phyloP scores from a whole-genome alignment of 495 filamentous ascomycete species.

The Tuber calosporum region DNA sequence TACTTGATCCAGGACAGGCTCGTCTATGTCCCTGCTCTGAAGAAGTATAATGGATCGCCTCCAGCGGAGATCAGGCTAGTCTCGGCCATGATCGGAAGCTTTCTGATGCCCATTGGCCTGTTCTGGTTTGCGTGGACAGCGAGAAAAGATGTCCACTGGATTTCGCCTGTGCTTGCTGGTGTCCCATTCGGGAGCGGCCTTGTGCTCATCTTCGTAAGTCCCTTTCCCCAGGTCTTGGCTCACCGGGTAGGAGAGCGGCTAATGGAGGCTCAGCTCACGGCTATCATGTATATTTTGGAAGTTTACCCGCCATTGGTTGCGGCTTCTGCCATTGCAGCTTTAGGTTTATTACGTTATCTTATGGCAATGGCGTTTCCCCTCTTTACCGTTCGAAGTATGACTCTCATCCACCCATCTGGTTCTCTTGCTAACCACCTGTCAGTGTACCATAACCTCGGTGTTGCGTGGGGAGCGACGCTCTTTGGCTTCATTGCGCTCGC shows the following conservation, averaged over 20 bases:
- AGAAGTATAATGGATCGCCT: conserved; percentile 35
- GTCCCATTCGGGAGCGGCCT: conserved; percentile 52
- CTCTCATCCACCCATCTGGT: not conserved
- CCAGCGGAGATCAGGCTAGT: conserved; percentile 54
- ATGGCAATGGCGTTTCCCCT: conserved; percentile 61
- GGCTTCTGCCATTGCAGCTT: conserved; percentile 57
- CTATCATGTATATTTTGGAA: conserved; percentile 41
- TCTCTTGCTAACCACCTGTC: conserved; percentile 10
- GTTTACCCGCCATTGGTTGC: conserved; percentile 41
- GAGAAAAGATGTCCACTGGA: conserved; percentile 43
- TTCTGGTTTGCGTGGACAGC: conserved; percentile 51
- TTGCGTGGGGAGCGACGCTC: conserved; percentile 55
- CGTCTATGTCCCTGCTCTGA: conserved; percentile 35
- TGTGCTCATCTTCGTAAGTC: conserved; percentile 39
- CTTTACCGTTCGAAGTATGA: conserved; percentile 52
- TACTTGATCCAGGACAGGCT: conserved; percentile 40
- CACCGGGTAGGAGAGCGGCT: conserved; percentile 3
- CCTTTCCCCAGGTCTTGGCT: not conserved
- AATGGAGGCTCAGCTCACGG: conserved; percentile 30
- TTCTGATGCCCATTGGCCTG: conserved; percentile 49
- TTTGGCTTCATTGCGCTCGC: conserved; percentile 55
- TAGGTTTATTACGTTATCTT: conserved; percentile 57
- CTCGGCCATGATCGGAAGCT: conserved; percentile 54
- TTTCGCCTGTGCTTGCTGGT: conserved; percentile 48
- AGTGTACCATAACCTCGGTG: conserved; percentile 56